Evolutionary conservation across 1,139 yeast species (phyloP).

Genomic region (Kurtzmaniella natalensis): DNA sequence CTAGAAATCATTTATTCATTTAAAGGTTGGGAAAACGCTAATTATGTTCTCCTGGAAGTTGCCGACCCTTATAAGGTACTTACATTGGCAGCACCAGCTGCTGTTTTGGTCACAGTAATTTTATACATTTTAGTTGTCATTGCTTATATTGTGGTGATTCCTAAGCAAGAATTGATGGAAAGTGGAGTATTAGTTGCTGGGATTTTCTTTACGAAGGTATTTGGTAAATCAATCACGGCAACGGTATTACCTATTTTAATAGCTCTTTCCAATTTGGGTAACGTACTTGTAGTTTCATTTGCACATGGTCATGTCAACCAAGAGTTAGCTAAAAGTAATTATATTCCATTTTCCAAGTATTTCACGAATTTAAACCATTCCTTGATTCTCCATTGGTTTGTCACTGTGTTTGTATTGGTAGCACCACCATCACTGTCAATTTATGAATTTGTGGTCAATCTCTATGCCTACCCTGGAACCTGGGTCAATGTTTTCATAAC

Average conservation of each 20-base stretch:
- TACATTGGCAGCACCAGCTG: slow-evolving; percentile 68
- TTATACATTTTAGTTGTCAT: slow-evolving; percentile 67
- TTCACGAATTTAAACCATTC: slow-evolving; percentile 50
- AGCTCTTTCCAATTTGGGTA: slow-evolving; percentile 72
- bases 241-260: slow-evolving; percentile 67
- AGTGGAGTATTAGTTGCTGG: slow-evolving; percentile 76
- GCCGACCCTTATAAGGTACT: slow-evolving; percentile 61
- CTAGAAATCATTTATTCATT: slow-evolving; percentile 38
- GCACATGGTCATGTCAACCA: slow-evolving; percentile 77
- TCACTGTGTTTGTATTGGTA: slow-evolving; percentile 40
- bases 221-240: slow-evolving; percentile 60
- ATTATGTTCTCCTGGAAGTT: slow-evolving; percentile 39
- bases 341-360: slow-evolving; percentile 60
- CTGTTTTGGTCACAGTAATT: slow-evolving; percentile 54
- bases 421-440: slow-evolving; percentile 46
- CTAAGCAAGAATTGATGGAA: slow-evolving; percentile 51
- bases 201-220: slow-evolving; percentile 66
- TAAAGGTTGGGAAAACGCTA: slow-evolving; percentile 45
- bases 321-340: slow-evolving; percentile 69
- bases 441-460: slow-evolving; percentile 45
- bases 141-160: slow-evolving; percentile 74
- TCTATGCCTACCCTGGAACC: slow-evolving; percentile 50
- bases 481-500: slow-evolving; percentile 45
- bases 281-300: slow-evolving; percentile 71
- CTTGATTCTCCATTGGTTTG: slow-evolving; percentile 42